Evolutionary conservation across 371 early-diverging fungal species (phyloP).

Genomic region (Rhizopus stolonifer): DNA sequence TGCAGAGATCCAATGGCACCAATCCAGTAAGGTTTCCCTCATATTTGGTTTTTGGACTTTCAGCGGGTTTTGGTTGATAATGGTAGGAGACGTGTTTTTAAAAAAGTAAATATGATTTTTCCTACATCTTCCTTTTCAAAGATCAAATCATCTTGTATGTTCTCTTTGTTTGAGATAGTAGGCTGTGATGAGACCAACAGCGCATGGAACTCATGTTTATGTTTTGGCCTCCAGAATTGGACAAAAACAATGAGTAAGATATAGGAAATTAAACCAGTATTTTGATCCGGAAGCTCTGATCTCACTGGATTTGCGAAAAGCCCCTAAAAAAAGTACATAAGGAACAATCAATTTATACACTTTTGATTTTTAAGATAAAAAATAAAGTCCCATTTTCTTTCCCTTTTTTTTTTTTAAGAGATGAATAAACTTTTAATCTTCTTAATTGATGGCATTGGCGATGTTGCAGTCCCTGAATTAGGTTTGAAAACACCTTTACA

Average conservation of each 20-base stretch:
- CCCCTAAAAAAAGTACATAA: conserved; percentile 9
- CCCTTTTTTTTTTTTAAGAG: conserved; percentile 3
- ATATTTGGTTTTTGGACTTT: conserved; percentile 29
- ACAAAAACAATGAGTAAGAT: conserved; percentile 37
- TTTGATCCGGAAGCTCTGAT: conserved; percentile 49
- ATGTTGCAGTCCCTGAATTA: conserved; percentile 36
- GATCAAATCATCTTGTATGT: background rate
- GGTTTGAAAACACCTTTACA: conserved; percentile 44
- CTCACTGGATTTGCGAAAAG: conserved; percentile 48
- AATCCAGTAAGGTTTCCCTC: conserved; percentile 37
- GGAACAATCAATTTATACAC: background rate
- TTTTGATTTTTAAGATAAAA: background rate
- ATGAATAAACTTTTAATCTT: conserved; percentile 40
- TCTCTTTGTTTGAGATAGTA: conserved; percentile 14
- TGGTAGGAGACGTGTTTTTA: background rate
- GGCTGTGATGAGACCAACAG: background rate
- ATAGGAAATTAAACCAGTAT: conserved; percentile 45
- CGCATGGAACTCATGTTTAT: conserved; percentile 40
- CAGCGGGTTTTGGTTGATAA: background rate
- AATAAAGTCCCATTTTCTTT: conserved; percentile 5
- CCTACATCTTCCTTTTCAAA: background rate
- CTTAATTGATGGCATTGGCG: conserved; percentile 54
- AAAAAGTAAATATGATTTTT: conserved; percentile 1
- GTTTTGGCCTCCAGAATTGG: conserved; percentile 50
- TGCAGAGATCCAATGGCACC: conserved; percentile 49